phyloP scores from a whole-genome alignment of 1,139 yeast species.

The Diutina mesorugosa region DNA sequence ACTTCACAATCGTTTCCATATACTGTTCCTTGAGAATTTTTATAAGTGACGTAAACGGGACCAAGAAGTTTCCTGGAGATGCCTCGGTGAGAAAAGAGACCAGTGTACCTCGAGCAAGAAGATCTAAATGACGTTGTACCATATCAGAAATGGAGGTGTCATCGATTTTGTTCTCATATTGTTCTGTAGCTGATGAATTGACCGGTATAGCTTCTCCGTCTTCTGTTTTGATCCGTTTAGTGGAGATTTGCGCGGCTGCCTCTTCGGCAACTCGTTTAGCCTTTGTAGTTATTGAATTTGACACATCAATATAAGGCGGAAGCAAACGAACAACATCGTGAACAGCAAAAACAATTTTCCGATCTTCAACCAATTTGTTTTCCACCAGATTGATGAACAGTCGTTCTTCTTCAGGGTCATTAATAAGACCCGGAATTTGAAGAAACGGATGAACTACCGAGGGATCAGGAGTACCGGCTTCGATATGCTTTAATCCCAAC shows the following conservation, averaged over 20 bases:
- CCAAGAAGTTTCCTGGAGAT: slow-evolving; percentile 27
- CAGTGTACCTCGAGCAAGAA: slow-evolving; percentile 23
- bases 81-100: slow-evolving; percentile 15
- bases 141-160: slow-evolving; percentile 9
- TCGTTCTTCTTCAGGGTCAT: slow-evolving; percentile 27
- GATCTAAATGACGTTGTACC: slow-evolving; percentile 37
- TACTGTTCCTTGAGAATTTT: slow-evolving; percentile 37
- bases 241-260: slow-evolving; percentile 9
- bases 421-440: slow-evolving; percentile 23
- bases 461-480: slow-evolving; percentile 35
- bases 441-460: slow-evolving; percentile 16
- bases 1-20: slow-evolving; percentile 48
- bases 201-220: slow-evolving; percentile 9
- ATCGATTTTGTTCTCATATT: background rate
- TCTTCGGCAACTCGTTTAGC: slow-evolving; percentile 17
- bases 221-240: slow-evolving; percentile 33
- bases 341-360: slow-evolving; percentile 33
- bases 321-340: slow-evolving; percentile 38
- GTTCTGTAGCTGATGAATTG: slow-evolving; percentile 10
- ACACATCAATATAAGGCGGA: slow-evolving; percentile 31
- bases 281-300: slow-evolving; percentile 33
- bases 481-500: slow-evolving; percentile 44
- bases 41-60: slow-evolving; percentile 29
- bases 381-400: slow-evolving; percentile 17
- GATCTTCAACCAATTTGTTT: slow-evolving; percentile 25